Percentiles rank a stretch among this genome's conserved stretches.
phyloP scores from a whole-genome alignment of 352 stramenopile genomes.

The Plasmopara halstedii region DNA sequence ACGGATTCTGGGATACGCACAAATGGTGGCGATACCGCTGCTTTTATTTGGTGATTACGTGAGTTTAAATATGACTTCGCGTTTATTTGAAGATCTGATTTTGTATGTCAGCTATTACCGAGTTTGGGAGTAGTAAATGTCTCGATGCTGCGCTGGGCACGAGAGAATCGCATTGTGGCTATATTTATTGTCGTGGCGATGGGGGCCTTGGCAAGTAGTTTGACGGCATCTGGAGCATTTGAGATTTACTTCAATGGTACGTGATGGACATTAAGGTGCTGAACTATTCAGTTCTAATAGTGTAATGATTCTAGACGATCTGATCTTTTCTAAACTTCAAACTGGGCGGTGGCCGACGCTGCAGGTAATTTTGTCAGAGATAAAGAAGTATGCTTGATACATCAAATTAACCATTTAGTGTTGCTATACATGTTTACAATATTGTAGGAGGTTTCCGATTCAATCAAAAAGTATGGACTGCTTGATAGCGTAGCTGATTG shows the following conservation, averaged over 20 bases:
- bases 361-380: conserved; percentile 27
- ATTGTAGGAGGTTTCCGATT: too few relatives aligned
- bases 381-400: background rate
- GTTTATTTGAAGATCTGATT: background rate
- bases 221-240: conserved; percentile 67
- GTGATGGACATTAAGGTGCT: background rate
- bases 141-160: conserved; percentile 49
- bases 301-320: conserved; percentile 28
- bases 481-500: too few relatives aligned
- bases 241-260: conserved; percentile 79
- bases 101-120: conserved; percentile 36
- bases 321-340: conserved; percentile 75
- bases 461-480: too few relatives aligned
- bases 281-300: conserved; percentile 1
- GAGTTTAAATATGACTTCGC: conserved; percentile 1
- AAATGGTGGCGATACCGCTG: conserved; percentile 45
- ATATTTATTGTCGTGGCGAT: conserved; percentile 67
- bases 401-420: too few relatives aligned
- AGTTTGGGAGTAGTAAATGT: conserved; percentile 30
- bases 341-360: conserved; percentile 57
- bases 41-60: conserved; percentile 63
- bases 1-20: conserved; percentile 35
- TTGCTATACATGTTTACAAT: too few relatives aligned
- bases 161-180: conserved; percentile 61
- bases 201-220: conserved; percentile 45